These are phyloP conservation scores for Artemisia tridentata DNA, from an alignment of 129 eudicot genomes.

Conservation along the genomic window DNA sequence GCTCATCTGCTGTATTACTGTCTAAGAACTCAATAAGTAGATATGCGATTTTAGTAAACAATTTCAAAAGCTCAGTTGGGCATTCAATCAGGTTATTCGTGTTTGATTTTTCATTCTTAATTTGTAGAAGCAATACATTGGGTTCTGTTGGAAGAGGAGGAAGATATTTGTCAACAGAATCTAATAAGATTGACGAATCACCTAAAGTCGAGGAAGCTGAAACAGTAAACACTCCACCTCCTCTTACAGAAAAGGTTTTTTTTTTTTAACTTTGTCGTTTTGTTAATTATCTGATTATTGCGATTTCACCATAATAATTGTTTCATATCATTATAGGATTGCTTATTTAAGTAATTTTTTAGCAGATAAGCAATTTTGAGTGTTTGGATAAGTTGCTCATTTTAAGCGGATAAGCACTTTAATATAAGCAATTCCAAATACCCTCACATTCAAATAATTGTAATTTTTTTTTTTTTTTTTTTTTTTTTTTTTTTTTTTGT, in stretches of 20 bases:
- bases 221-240: constrained; percentile 66
- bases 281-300: no score
- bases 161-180: constrained; percentile 58
- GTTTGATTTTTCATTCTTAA: constrained; percentile 11
- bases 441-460: background rate
- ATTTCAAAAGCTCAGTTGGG: no score
- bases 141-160: constrained; percentile 49
- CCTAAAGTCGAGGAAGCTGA: constrained; percentile 79
- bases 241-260: constrained; percentile 81
- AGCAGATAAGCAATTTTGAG: background rate
- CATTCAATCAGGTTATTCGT: background rate
- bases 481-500: constrained; percentile 14
- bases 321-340: no score
- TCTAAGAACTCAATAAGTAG: no score
- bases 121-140: constrained; percentile 36
- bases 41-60: no score
- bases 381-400: no score
- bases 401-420: background rate
- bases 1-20: no score
- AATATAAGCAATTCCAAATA: no score
- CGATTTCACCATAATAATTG: no score
- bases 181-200: constrained; percentile 52
- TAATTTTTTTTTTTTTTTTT: constrained; percentile 22
- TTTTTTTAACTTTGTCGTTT: background rate
- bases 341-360: no score